Base-by-base conservation (phyloP, 2,329 filamentous ascomycete genomes). In the Paecilomyces sp. region DNA sequence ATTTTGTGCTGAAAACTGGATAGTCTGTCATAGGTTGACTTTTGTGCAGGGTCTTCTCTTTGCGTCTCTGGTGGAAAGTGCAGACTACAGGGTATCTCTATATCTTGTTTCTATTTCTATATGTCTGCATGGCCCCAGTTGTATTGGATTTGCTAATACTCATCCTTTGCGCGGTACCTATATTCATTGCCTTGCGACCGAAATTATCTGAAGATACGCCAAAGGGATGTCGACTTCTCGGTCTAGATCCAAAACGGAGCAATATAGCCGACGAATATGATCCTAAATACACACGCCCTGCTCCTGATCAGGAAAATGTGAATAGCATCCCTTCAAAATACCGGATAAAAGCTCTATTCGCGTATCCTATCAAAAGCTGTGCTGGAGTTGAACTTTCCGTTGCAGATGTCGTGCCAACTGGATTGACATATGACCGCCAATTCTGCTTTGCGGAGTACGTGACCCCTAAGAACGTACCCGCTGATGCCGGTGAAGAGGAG, bases 291-390 rank as follows among this genome's bases (percentile, higher is more conserved):
- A 75, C 68, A 55, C 63, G 73, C 24, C 76, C 74, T 18, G 66
- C 74, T 3, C 66, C 60, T 22, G 51, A 61, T 7, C 58, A 64
- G 15, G 68, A 66, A 12, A 75, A 79, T 58, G 65, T 71, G 36
- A 47, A 47, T 47, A 56, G 61, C 68, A 47, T 72, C 2, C 64
- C 65, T 9, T 71, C 74, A 24, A 72, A 72, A 59, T 81, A 80
- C 74, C 75, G 74, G 36, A 76, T 88, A 55, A 87, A 91, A 72
- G 89, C 88, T 58, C 79, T 96, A 57, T 88, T 87, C 76, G 83
- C 92, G 61, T 93, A 94, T 72, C 92, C 92, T 0, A 77, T 96
- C 72, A 93, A 95, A 76, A 91, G 89, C 59, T 96, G 91, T 72
- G 80, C 79, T 59, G 89, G 88, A 30, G 85, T 96, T 58, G 90